These are phyloP conservation scores for Epichloe scottii DNA, from an alignment of 2,329 filamentous ascomycete species.

Conservation along the genomic window DNA sequence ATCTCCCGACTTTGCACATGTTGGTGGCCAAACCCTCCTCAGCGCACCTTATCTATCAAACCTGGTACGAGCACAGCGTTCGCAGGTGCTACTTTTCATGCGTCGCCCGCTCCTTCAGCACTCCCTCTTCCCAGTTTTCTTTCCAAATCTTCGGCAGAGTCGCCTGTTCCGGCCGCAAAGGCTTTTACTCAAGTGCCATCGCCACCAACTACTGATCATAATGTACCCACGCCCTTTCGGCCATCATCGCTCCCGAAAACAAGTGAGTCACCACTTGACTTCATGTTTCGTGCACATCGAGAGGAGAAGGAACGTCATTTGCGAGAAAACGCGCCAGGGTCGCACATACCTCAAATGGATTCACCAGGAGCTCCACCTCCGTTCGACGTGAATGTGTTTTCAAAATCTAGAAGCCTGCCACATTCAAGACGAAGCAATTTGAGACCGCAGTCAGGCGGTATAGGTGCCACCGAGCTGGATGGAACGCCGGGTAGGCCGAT, in stretches of 20 bases:
- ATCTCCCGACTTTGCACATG: slow-evolving; percentile 30
- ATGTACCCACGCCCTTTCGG: slow-evolving; percentile 34
- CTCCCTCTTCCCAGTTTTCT: slow-evolving; percentile 83
- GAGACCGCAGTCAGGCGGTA: slow-evolving; percentile 12
- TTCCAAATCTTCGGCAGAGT: slow-evolving; percentile 61
- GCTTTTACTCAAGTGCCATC: slow-evolving; percentile 28
- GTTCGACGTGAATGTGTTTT: slow-evolving; percentile 11
- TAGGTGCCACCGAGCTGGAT: slow-evolving; percentile 45
- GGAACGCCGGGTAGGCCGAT: slow-evolving; percentile 40
- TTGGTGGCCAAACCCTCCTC: slow-evolving; percentile 29
- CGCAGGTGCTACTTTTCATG: slow-evolving; percentile 88
- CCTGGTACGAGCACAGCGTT: slow-evolving; percentile 49
- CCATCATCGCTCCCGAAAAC: slow-evolving; percentile 19
- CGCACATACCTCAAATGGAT: slow-evolving; percentile 13
- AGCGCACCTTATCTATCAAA: slow-evolving; percentile 30
- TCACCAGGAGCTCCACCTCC: not conserved
- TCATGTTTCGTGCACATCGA: slow-evolving; percentile 80
- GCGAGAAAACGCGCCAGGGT: slow-evolving; percentile 25
- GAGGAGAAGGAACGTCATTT: slow-evolving; percentile 55
- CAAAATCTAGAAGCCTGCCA: slow-evolving; percentile 13
- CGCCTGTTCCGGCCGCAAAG: slow-evolving; percentile 30
- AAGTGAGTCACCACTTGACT: slow-evolving; percentile 67
- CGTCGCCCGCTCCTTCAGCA: slow-evolving; percentile 81
- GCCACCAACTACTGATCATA: slow-evolving; percentile 39
- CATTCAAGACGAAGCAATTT: slow-evolving; percentile 14